phyloP scores from a whole-genome alignment of 176 grass and related monocot species.

The Lolium rigidum region DNA sequence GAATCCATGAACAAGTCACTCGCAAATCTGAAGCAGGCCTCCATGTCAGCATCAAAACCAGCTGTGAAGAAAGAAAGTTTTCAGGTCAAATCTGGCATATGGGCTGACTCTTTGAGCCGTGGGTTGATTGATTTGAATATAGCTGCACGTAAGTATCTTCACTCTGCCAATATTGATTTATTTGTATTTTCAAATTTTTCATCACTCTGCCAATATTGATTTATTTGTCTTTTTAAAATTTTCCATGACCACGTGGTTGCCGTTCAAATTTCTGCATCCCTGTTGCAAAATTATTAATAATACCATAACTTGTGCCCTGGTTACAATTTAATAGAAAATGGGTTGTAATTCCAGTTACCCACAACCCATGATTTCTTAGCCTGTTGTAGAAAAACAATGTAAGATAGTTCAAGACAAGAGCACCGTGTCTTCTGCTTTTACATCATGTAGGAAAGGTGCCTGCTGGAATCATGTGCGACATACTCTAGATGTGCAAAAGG shows the following conservation, averaged over 20 bases:
- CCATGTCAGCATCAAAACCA: slow-evolving; percentile 39
- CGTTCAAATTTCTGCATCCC: not conserved
- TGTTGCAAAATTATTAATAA: not conserved
- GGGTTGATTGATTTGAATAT: slow-evolving; percentile 89
- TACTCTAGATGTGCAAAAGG: not conserved
- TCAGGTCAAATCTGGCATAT: slow-evolving; percentile 80
- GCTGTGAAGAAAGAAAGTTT: slow-evolving; percentile 53
- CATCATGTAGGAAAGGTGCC: not conserved
- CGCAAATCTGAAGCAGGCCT: slow-evolving; percentile 27
- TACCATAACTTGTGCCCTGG: not conserved
- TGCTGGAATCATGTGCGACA: not conserved
- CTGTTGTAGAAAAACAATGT: not conserved
- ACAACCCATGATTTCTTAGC: not conserved
- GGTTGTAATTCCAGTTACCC: not conserved
- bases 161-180: not conserved
- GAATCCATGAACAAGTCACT: slow-evolving; percentile 30
- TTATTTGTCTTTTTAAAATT: no score
- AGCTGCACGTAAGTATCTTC: slow-evolving; percentile 64
- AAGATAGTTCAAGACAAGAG: not conserved
- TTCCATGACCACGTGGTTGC: not conserved
- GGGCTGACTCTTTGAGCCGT: slow-evolving; percentile 91
- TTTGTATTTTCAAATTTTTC: not conserved
- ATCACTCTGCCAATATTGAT: not conserved
- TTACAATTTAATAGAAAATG: not conserved
- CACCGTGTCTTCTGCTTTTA: not conserved